phyloP scores from a whole-genome alignment of 148 eudicot species.

The Diospyros kaki region DNA sequence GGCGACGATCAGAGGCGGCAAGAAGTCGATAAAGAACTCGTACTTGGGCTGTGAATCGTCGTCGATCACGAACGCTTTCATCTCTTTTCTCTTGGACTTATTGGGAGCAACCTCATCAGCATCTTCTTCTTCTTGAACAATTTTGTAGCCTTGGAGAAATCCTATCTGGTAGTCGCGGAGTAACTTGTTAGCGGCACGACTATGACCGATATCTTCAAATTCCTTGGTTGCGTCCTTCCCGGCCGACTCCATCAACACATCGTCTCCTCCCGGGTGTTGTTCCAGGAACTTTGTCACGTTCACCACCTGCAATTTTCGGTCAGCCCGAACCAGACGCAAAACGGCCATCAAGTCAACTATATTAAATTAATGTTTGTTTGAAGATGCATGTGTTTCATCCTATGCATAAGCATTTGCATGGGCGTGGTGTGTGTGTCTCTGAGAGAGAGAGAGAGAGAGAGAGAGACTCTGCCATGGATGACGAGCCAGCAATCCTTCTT shows the following conservation, averaged over 20 bases:
- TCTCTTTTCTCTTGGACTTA: conserved; percentile 19
- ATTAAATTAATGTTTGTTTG: too few species aligned
- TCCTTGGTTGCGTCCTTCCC: conserved; percentile 40
- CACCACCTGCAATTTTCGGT: conserved; percentile 20
- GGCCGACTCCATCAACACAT: conserved; percentile 32
- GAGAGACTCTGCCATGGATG: conserved; percentile 33
- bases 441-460: too few species aligned
- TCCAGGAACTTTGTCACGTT: conserved; percentile 37
- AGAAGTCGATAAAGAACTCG: conserved; percentile 21
- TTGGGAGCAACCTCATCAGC: conserved; percentile 5
- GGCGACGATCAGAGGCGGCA: conserved; percentile 31
- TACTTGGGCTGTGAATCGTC: conserved; percentile 17
- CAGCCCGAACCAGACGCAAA: not conserved
- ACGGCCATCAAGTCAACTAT: too few species aligned
- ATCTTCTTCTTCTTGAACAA: not conserved
- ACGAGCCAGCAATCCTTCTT: conserved; percentile 41
- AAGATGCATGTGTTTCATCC: not conserved
- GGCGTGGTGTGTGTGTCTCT: too few species aligned
- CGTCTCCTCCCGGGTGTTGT: conserved; percentile 45
- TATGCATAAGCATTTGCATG: not conserved
- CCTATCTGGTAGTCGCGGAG: conserved; percentile 35
- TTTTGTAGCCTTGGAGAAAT: conserved; percentile 25
- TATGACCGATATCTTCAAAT: conserved; percentile 36
- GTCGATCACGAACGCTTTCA: conserved; percentile 40
- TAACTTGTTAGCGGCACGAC: conserved; percentile 33